Evolutionary conservation across 192 early-diverging fungal species (phyloP), one percentile per base, ranked within the genome.

Genomic region (Hyaloraphidium curvatum): DNA sequence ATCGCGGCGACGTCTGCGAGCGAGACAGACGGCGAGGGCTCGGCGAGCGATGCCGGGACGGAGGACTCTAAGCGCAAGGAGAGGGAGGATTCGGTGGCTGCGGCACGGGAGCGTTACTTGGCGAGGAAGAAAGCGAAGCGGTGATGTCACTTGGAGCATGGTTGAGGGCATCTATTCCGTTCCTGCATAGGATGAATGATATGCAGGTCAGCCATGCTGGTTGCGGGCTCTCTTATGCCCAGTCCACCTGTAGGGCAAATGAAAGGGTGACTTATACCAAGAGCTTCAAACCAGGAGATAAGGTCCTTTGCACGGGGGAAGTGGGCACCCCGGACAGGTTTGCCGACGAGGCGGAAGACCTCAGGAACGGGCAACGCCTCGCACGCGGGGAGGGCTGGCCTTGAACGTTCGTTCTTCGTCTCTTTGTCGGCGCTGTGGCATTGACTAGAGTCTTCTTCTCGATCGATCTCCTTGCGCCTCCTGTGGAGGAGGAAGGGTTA

Each of bases 101-200:
- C 40, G 37, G 52, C 21, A 14, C 63, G 53, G 28, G 55, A 58
- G 58, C 53, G 64, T 23, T 69, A 66, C 58, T 55, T 66, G 51
- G 50, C 57, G 28, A 26, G 67, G 5, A 62, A 66, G 30, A 62
- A 27, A 52, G n/a, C 33, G 14, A 22, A n/a, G 57, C 59, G 9
- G 16, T 53, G 7, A 28, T 30, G n/a, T 54, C 7, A 0, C 58
- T 16, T 13, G 16, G 27, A 2, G 14, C 16, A 33, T 58, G 56
- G 28, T 58, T 52, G 14, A 31, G 17, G 1, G 50, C 56, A 31
- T 58, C 50, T 50, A 37, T 58, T 35, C 52, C 56, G 50, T 52
- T 58, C 5, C n/a, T n/a, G n/a, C n/a, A n/a, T n/a, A 58, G 19
- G 14, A 9, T 9, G 1, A 58, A 21, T 11, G 48, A 29, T 22